Evolutionary conservation across 805 yeast genomes (phyloP).

Genomic region (Yamadazyma olivae): DNA sequence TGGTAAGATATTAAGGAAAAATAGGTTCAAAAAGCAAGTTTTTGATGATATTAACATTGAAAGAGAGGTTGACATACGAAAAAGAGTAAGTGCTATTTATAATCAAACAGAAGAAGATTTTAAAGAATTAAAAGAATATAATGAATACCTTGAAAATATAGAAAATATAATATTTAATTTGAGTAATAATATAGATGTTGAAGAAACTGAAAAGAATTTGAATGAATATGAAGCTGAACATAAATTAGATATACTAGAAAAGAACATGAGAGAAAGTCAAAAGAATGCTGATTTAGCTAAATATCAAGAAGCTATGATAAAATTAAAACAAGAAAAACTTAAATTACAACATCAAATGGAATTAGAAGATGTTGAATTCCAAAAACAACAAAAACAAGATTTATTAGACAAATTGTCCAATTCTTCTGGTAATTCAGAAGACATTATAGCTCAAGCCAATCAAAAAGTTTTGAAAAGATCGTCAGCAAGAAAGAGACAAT

Average conservation of each 20-base stretch:
- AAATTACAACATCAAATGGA: constrained; percentile 63
- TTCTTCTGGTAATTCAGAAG: constrained; percentile 33
- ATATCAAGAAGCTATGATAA: constrained; percentile 52
- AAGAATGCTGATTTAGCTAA: constrained; percentile 62
- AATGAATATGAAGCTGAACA: constrained; percentile 71
- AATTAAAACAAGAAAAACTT: constrained; percentile 63
- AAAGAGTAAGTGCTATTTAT: constrained; percentile 70
- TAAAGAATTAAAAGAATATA: constrained; percentile 53
- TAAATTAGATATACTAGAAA: constrained; percentile 70
- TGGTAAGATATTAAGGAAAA: constrained; percentile 80
- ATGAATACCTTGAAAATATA: constrained; percentile 77
- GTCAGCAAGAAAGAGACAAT: constrained; percentile 58
- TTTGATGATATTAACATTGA: constrained; percentile 91
- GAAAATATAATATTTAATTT: constrained; percentile 80
- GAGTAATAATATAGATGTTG: constrained; percentile 65
- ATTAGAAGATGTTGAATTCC: constrained; percentile 38
- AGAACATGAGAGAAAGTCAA: constrained; percentile 64
- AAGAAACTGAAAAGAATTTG: constrained; percentile 62
- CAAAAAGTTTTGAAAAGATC: constrained; percentile 53
- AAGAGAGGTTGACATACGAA: constrained; percentile 87
- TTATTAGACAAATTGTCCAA: constrained; percentile 36
- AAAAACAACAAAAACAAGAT: constrained; percentile 39
- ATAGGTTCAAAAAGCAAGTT: constrained; percentile 85
- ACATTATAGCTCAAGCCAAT: constrained; percentile 37
- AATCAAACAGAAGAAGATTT: constrained; percentile 82